Evolutionary conservation across 1,139 yeast species (phyloP).

Genomic region (Saccharomyces hybrid): DNA sequence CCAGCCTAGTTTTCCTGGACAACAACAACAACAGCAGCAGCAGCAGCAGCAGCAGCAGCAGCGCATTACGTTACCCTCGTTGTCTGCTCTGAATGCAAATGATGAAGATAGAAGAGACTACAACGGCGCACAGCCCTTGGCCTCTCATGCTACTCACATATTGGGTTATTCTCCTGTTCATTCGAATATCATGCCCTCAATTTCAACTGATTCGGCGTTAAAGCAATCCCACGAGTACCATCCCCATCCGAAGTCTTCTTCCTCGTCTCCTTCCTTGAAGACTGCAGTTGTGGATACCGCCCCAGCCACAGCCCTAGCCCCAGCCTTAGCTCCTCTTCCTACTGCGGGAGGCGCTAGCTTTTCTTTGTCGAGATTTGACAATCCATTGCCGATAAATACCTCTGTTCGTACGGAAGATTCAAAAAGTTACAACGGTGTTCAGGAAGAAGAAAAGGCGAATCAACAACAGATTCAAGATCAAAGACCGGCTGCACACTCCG

Average conservation of each 20-base stretch:
- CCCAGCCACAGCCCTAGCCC: not conserved
- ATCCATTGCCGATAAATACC: conserved; percentile 14
- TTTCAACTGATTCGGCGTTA: not conserved
- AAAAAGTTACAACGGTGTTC: not conserved
- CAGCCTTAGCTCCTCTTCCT: not conserved
- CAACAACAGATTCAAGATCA: not conserved
- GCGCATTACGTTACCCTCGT: conserved; percentile 6
- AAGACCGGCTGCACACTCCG: conserved; percentile 12
- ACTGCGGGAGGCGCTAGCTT: not conserved
- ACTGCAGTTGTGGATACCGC: not conserved
- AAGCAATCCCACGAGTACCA: conserved; percentile 1
- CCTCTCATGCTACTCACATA: not conserved
- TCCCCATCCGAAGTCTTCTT: not conserved
- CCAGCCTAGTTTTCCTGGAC: not conserved
- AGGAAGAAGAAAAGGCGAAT: not conserved
- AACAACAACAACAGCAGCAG: no score
- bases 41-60: not conserved
- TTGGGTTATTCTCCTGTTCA: not conserved
- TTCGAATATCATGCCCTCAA: not conserved
- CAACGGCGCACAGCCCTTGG: conserved; percentile 1
- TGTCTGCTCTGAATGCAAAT: conserved; percentile 5
- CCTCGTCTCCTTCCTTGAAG: not conserved
- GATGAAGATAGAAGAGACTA: not conserved
- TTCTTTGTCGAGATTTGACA: conserved; percentile 28
- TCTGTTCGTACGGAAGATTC: not conserved